Conservation (phyloP, 257 asterid species). For the Solanum virginianum region DNA sequence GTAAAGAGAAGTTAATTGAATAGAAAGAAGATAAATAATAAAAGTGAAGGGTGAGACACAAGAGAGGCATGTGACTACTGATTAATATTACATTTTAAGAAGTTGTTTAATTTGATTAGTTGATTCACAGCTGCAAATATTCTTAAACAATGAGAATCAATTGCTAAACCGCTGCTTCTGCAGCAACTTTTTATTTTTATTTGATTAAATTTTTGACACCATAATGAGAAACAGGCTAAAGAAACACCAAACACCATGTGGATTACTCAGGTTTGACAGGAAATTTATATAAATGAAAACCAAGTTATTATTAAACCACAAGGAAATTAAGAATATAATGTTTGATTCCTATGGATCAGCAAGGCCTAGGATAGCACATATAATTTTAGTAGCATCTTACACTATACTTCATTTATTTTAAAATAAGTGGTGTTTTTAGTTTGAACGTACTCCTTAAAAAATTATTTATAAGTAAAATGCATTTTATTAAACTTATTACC, state of each 20-base stretch:
- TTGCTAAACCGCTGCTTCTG: background rate
- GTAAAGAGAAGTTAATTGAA: background rate
- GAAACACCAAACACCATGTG: background rate
- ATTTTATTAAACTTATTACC: no score
- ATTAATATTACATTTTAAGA: background rate
- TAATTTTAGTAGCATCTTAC: constrained; percentile 7
- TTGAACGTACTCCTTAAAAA: no score
- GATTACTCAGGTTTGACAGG: background rate
- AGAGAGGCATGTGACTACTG: constrained; percentile 46
- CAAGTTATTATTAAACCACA: background rate
- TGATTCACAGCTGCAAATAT: background rate
- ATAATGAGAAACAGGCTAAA: background rate
- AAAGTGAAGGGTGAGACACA: background rate
- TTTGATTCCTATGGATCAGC: constrained; percentile 42
- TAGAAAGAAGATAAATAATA: background rate
- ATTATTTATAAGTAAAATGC: no score
- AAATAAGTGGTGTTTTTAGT: no score
- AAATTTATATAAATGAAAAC: background rate
- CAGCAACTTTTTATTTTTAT: background rate
- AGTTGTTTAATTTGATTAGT: background rate
- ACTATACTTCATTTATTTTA: background rate
- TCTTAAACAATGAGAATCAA: background rate
- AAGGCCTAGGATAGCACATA: constrained; percentile 51
- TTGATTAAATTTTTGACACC: background rate
- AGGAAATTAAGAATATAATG: constrained; percentile 8